Evolutionary conservation across 2,329 filamentous ascomycete species (phyloP).

Genomic region (Diaporthe vaccinii): DNA sequence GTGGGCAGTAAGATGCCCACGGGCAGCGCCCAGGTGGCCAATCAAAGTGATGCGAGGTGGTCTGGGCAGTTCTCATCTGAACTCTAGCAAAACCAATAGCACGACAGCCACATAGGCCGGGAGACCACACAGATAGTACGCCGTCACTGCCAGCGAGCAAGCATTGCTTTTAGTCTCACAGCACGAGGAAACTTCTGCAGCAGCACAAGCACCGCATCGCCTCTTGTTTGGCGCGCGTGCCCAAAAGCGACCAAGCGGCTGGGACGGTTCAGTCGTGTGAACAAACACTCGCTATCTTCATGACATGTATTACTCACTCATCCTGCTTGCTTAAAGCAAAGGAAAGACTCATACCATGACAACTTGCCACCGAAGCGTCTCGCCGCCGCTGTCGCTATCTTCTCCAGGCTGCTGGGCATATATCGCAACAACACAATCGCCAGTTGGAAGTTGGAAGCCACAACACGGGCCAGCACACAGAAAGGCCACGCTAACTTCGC

Average conservation of each 20-base stretch:
- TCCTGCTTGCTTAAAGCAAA: background rate
- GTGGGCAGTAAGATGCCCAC: conserved; percentile 10
- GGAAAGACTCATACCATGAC: background rate
- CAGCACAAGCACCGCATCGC: conserved; percentile 28
- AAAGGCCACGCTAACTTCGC: conserved; percentile 13
- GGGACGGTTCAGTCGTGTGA: background rate
- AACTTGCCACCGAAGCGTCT: background rate
- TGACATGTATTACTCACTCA: background rate
- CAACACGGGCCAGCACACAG: background rate
- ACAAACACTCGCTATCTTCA: conserved; percentile 9
- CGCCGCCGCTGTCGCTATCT: background rate
- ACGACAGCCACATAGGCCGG: conserved; percentile 19
- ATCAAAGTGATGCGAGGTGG: conserved; percentile 5
- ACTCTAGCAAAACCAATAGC: conserved; percentile 31
- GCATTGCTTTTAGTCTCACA: conserved; percentile 32
- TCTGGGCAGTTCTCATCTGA: conserved; percentile 33
- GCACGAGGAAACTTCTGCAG: conserved; percentile 32
- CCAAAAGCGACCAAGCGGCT: conserved; percentile 12
- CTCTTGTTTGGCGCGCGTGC: conserved; percentile 9
- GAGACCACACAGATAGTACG: conserved; percentile 5
- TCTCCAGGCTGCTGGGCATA: background rate
- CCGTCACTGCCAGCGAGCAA: conserved; percentile 10
- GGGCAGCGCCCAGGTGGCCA: background rate
- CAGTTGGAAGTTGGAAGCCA: background rate
- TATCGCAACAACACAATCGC: background rate